These are phyloP conservation scores for Colletotrichum incanum DNA, from an alignment of 2,329 filamentous ascomycete species.

Conservation along the genomic window DNA sequence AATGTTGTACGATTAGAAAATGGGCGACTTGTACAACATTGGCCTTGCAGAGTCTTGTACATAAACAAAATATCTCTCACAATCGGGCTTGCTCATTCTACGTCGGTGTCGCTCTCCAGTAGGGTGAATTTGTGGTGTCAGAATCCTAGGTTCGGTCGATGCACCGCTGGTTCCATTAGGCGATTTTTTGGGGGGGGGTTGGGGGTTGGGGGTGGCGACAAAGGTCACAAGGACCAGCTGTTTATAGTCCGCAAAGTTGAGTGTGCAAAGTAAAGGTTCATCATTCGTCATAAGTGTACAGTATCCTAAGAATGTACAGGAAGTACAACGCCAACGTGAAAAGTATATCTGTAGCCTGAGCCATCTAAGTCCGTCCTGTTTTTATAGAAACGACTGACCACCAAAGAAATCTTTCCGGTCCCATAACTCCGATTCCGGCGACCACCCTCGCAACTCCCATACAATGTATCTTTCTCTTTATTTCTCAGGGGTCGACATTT, in stretches of 20 bases:
- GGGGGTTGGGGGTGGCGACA: too few relatives aligned
- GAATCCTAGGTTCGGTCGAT: background rate
- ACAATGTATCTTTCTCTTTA: slow-evolving; percentile 1
- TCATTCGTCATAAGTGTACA: slow-evolving; percentile 36
- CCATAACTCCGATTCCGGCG: slow-evolving; percentile 24
- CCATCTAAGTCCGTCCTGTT: slow-evolving; percentile 25
- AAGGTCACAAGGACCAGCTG: background rate
- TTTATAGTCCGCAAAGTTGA: background rate
- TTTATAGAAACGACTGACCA: slow-evolving; percentile 21
- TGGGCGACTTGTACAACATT: slow-evolving; percentile 33
- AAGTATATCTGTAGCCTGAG: slow-evolving; percentile 27
- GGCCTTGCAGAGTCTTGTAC: slow-evolving; percentile 35
- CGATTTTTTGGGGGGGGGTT: too few relatives aligned
- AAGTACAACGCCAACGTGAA: slow-evolving; percentile 23
- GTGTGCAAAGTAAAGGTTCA: background rate
- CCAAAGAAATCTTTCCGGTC: slow-evolving; percentile 3
- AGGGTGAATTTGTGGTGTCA: background rate
- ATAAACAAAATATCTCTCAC: slow-evolving; percentile 14
- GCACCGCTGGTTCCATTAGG: too few relatives aligned
- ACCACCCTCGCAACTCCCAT: slow-evolving; percentile 22
- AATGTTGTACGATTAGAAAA: slow-evolving; percentile 34
- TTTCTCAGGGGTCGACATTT: background rate
- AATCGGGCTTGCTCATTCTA: background rate
- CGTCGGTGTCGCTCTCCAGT: background rate
- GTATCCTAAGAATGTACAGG: slow-evolving; percentile 32